Evolutionary conservation across 306 rosid species (phyloP).

Genomic region (Vigna hirtella): DNA sequence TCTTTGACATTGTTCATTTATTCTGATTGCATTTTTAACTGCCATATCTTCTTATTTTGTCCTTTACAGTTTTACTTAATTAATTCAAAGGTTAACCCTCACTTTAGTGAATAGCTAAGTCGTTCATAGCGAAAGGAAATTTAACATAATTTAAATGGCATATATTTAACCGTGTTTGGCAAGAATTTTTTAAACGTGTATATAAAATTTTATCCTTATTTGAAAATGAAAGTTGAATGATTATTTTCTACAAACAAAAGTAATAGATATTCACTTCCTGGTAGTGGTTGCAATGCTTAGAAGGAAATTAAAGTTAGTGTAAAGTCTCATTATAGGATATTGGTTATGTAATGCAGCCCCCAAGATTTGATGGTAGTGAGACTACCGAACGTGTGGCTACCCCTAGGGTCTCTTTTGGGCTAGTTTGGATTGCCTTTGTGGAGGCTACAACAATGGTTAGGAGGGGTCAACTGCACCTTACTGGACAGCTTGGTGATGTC

Average conservation of each 20-base stretch:
- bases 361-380: slow-evolving; percentile 86
- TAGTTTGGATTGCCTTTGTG: slow-evolving; percentile 98
- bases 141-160: too few species aligned
- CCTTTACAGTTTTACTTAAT: slow-evolving; percentile 8
- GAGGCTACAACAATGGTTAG: slow-evolving; percentile 94
- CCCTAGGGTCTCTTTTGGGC: slow-evolving; percentile 93
- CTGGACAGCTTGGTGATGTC: slow-evolving; percentile 99
- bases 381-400: slow-evolving; percentile 86
- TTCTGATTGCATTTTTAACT: slow-evolving; percentile 34
- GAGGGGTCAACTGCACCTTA: slow-evolving; percentile 97
- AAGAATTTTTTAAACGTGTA: too few species aligned
- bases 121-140: too few species aligned
- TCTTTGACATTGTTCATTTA: slow-evolving; percentile 31
- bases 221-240: too few species aligned
- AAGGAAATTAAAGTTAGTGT: too few species aligned
- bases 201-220: too few species aligned
- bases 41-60: slow-evolving; percentile 17
- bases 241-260: too few species aligned
- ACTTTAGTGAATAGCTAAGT: neutral
- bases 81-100: slow-evolving; percentile 11
- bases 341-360: slow-evolving; percentile 74
- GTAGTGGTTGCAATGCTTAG: too few species aligned
- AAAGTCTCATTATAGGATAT: too few species aligned
- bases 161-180: too few species aligned
- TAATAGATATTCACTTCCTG: too few species aligned